phyloP scores from a whole-genome alignment of 345 rosid genomes.

The Citrus mangshanensis region DNA sequence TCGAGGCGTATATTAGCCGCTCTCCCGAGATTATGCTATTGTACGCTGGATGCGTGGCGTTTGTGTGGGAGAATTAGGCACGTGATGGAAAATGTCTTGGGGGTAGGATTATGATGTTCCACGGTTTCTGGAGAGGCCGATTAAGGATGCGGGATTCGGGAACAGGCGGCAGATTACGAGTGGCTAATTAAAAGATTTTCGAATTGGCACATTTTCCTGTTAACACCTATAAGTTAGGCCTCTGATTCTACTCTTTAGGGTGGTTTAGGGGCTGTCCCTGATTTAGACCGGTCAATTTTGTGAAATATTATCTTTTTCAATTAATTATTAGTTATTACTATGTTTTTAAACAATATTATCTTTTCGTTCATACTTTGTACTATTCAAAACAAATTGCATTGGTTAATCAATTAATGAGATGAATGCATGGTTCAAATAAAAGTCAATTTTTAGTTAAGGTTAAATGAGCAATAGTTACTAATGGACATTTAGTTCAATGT shows the following conservation, averaged over 20 bases:
- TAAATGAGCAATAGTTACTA: not conserved
- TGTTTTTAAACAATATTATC: no score
- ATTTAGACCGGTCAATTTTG: not conserved
- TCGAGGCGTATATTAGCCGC: constrained; percentile 23
- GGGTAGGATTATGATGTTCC: constrained; percentile 17
- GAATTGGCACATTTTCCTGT: not conserved
- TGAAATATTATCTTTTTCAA: not conserved
- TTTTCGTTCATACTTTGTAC: not conserved
- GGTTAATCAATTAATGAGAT: not conserved
- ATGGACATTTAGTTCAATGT: no score
- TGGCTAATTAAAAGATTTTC: not conserved
- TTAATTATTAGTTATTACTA: no score
- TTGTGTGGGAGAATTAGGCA: not conserved
- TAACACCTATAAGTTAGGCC: not conserved
- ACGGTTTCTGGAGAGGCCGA: constrained; percentile 25
- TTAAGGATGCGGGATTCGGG: not conserved
- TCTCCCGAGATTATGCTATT: not conserved
- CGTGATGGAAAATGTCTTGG: not conserved
- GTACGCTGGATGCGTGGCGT: constrained; percentile 10
- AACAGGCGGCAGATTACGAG: not conserved
- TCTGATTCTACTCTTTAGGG: not conserved
- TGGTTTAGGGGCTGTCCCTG: not conserved
- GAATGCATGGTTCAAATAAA: not conserved
- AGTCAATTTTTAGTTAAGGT: not conserved
- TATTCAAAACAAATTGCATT: not conserved